Evolutionary conservation across 805 yeast species (phyloP).

Genomic region (Jamesozyma hellenica): DNA sequence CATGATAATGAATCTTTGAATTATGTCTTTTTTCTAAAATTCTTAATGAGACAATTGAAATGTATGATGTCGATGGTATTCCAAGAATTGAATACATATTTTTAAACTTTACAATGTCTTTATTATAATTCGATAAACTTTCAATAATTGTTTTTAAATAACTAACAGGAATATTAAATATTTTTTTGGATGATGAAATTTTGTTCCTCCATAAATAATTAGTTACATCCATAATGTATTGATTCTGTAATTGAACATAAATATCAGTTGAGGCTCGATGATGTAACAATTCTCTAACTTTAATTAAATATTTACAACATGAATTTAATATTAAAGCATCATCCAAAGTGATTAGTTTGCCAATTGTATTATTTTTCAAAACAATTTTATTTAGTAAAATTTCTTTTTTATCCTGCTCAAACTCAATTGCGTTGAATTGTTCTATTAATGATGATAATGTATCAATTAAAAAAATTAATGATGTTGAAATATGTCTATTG

Average conservation of each 20-base stretch:
- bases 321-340: constrained; percentile 19
- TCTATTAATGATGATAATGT: constrained; percentile 2
- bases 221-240: constrained; percentile 20
- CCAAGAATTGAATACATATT: constrained; percentile 17
- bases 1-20: constrained; percentile 3
- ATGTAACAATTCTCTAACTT: constrained; percentile 8
- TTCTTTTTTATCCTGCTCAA: neutral
- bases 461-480: constrained; percentile 7
- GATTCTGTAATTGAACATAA: constrained; percentile 17
- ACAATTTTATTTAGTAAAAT: constrained; percentile 9
- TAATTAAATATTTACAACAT: constrained; percentile 17
- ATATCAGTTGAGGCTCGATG: constrained; percentile 8
- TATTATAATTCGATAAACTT: constrained; percentile 9
- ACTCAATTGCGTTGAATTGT: neutral
- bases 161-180: constrained; percentile 18
- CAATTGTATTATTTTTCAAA: constrained; percentile 9
- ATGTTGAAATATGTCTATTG: constrained; percentile 9
- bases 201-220: constrained; percentile 27
- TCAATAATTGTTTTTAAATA: constrained; percentile 13
- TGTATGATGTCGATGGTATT: constrained; percentile 19
- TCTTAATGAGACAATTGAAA: constrained; percentile 6
- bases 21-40: constrained; percentile 7
- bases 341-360: constrained; percentile 13
- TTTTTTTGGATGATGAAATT: constrained; percentile 8
- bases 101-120: constrained; percentile 6